phyloP scores from a whole-genome alignment of 495 filamentous ascomycete species.

The Aspergillus avenaceus region DNA sequence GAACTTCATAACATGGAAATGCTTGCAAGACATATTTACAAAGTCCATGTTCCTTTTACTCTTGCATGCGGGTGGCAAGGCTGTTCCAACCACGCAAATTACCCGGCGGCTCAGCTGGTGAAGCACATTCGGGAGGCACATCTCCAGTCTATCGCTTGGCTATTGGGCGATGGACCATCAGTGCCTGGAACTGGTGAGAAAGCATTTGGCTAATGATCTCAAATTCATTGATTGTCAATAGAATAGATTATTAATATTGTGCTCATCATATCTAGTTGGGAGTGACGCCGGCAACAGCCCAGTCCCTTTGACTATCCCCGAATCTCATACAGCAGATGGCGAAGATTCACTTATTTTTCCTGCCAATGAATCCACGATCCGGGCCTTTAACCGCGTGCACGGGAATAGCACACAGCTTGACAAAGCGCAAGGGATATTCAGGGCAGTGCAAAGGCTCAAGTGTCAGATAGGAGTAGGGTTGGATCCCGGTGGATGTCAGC shows the following conservation, averaged over 20 bases:
- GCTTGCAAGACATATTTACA: constrained; percentile 61
- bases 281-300: constrained; percentile 2
- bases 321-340: constrained; percentile 14
- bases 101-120: constrained; percentile 43
- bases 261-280: constrained; percentile 11
- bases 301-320: constrained; percentile 20
- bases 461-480: constrained; percentile 43
- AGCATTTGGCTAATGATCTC: constrained; percentile 16
- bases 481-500: constrained; percentile 40
- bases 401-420: constrained; percentile 32
- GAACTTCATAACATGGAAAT: constrained; percentile 73
- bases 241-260: constrained; percentile 16
- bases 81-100: constrained; percentile 19
- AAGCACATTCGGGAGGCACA: constrained; percentile 60
- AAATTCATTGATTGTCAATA: constrained; percentile 5
- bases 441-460: constrained; percentile 41
- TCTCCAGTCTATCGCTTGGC: constrained; percentile 56
- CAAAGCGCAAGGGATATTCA: constrained; percentile 34
- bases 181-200: constrained; percentile 46
- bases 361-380: constrained; percentile 24
- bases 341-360: constrained; percentile 35
- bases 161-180: constrained; percentile 61
- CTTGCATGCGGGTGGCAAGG: constrained; percentile 32
- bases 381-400: constrained; percentile 36
- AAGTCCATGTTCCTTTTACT: constrained; percentile 43